phyloP scores from a whole-genome alignment of 805 yeast species.

The Clavispora vitiphila region DNA sequence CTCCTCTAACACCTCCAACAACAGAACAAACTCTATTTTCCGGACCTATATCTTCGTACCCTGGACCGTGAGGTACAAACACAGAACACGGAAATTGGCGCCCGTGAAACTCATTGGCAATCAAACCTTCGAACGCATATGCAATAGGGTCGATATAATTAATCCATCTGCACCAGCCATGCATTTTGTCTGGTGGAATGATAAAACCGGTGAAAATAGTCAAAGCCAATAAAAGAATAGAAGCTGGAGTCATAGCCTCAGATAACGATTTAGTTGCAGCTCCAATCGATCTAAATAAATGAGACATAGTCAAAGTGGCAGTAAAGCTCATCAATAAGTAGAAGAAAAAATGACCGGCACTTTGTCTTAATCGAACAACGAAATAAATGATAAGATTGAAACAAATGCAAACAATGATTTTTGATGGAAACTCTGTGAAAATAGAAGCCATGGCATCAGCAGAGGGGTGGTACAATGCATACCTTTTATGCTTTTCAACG shows the following conservation, averaged over 20 bases:
- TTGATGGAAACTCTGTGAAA: constrained; percentile 54
- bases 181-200: constrained; percentile 52
- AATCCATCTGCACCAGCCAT: constrained; percentile 66
- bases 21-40: constrained; percentile 15
- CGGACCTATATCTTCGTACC: constrained; percentile 17
- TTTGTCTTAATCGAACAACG: constrained; percentile 48
- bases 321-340: constrained; percentile 40
- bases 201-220: constrained; percentile 63
- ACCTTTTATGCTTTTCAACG: constrained; percentile 54
- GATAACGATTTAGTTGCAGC: constrained; percentile 43
- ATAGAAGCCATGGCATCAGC: constrained; percentile 63
- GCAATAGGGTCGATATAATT: constrained; percentile 56
- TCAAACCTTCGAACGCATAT: constrained; percentile 52
- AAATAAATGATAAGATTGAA: constrained; percentile 51
- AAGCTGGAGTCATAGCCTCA: constrained; percentile 57
- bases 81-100: constrained; percentile 41
- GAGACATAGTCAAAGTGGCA: constrained; percentile 50
- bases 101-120: constrained; percentile 54
- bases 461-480: constrained; percentile 54
- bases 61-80: constrained; percentile 43
- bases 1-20: constrained; percentile 14
- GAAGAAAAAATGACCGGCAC: constrained; percentile 52
- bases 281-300: constrained; percentile 52
- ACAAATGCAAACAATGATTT: constrained; percentile 36
- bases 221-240: constrained; percentile 44